A percentile compares a stretch with the other conserved stretches of the same genome.
Evolutionary conservation across 495 filamentous ascomycete genomes (phyloP).

Genomic region (Podospora fimiseda): DNA sequence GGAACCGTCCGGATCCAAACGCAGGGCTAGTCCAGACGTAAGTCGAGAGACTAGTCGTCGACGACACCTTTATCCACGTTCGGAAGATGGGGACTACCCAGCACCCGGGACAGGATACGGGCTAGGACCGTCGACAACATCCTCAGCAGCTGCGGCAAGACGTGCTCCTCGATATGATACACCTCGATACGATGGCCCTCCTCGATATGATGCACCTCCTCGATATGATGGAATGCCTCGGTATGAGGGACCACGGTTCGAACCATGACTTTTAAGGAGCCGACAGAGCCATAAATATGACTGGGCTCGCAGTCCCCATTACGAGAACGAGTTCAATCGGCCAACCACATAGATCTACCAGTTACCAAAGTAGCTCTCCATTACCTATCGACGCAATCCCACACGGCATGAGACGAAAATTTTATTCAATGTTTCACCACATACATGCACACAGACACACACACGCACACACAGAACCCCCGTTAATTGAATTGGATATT

Average conservation of each 20-base stretch:
- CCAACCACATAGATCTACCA: too few species aligned
- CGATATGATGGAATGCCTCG: neutral
- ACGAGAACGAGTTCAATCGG: too few species aligned
- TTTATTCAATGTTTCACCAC: too few species aligned
- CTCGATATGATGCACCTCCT: neutral
- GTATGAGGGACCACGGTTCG: neutral
- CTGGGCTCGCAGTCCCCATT: neutral
- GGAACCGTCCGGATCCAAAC: slow-evolving; percentile 23
- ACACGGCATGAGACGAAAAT: too few species aligned
- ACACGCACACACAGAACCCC: too few species aligned
- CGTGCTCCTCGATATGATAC: neutral
- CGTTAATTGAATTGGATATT: too few species aligned
- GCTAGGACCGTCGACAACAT: neutral
- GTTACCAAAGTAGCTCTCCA: too few species aligned
- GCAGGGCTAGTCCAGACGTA: slow-evolving; percentile 3
- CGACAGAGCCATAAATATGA: too few species aligned
- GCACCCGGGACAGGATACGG: neutral
- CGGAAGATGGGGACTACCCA: slow-evolving; percentile 19
- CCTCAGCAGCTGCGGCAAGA: neutral
- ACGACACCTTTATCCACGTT: slow-evolving; percentile 33
- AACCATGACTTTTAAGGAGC: neutral
- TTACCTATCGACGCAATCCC: too few species aligned
- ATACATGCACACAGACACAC: too few species aligned
- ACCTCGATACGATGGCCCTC: neutral
- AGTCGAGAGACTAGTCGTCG: slow-evolving; percentile 38